phyloP scores from a whole-genome alignment of 257 asterid species.

The Nicotiana paniculata region DNA sequence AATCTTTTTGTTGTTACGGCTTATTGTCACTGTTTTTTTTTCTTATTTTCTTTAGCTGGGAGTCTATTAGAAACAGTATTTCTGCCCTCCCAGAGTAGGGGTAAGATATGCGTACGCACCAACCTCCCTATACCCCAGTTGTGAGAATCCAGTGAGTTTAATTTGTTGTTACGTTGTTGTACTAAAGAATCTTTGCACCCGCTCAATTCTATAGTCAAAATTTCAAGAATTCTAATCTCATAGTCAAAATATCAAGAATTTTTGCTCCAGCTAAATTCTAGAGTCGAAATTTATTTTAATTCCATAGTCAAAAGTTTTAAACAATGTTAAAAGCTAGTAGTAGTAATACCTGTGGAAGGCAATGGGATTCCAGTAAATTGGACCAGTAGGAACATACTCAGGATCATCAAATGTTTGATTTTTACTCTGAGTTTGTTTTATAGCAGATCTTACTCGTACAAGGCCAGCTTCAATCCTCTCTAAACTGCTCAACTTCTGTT shows the following conservation, averaged over 20 bases:
- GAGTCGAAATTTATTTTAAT: too few relatives aligned
- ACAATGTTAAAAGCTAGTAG: background rate
- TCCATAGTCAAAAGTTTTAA: background rate
- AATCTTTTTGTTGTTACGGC: too few relatives aligned
- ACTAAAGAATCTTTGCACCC: too few relatives aligned
- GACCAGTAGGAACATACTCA: conserved; percentile 42
- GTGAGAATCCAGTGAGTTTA: too few relatives aligned
- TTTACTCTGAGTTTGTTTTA: conserved; percentile 26
- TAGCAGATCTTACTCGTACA: conserved; percentile 35
- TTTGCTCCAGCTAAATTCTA: too few relatives aligned
- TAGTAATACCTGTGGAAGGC: conserved; percentile 40
- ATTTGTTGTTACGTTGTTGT: too few relatives aligned
- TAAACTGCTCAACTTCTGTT: conserved; percentile 16
- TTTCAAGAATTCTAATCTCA: background rate
- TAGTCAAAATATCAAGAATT: background rate
- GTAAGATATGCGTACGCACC: too few relatives aligned
- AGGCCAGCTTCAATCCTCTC: conserved; percentile 47
- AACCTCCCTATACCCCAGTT: too few relatives aligned
- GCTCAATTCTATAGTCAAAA: background rate
- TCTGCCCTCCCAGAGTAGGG: too few relatives aligned
- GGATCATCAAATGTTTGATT: conserved; percentile 36
- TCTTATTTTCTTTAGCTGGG: too few relatives aligned
- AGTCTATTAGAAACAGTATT: too few relatives aligned
- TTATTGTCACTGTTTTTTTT: too few relatives aligned
- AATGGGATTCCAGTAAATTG: conserved; percentile 34